Evolutionary conservation across 352 stramenopile genomes (phyloP), one percentile per base, ranked within the genome.

Genomic region (Phytopythium helicoides): DNA sequence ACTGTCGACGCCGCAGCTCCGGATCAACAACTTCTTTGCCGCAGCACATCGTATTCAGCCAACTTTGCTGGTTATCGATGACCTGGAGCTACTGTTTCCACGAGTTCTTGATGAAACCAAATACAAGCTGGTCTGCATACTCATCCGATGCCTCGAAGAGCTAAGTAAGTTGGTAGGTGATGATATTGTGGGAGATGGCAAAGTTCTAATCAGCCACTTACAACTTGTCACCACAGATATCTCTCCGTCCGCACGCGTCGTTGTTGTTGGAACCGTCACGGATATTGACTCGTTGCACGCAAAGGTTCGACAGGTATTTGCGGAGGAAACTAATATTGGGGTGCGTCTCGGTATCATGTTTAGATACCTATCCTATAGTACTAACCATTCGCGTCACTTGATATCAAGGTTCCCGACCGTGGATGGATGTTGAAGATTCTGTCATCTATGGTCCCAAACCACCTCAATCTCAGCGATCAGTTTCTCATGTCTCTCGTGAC

Each of bases 81-180:
- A 93, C 34, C 56, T 95, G 1, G 85, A 95, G 44, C 47, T 91
- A 15, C 56, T 92, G 34, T 95, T 92, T 28, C 82, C 85, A 0
- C 69, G 67, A 28, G 76, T 65, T 5, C 51, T 92, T 19, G 73
- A 91, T n/a, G 82, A 86, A 45, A 70, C 58, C 26, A 89, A 88
- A 58, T 85, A 87, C 62, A 84, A 85, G 34, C 63, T 88, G 25
- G 71, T 89, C 25, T 82, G 76, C 21, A 71, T 64, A 6, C 68
- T 95, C 10, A 68, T 89, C 2, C 63, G 61, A 0, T 87, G 70
- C 22, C 42, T 92, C 18, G 66, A 87, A 0, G 68, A 54, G 15
- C 74, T 92, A 48, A 60, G 81, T 92, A 78, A 59, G 57, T 61
- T n/a, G n/a, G n/a, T n/a, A n/a, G n/a, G n/a, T n/a, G n/a, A n/a